Base-by-base conservation (phyloP, 331 rosid genomes). In the Rhamnella rubrinervis region DNA sequence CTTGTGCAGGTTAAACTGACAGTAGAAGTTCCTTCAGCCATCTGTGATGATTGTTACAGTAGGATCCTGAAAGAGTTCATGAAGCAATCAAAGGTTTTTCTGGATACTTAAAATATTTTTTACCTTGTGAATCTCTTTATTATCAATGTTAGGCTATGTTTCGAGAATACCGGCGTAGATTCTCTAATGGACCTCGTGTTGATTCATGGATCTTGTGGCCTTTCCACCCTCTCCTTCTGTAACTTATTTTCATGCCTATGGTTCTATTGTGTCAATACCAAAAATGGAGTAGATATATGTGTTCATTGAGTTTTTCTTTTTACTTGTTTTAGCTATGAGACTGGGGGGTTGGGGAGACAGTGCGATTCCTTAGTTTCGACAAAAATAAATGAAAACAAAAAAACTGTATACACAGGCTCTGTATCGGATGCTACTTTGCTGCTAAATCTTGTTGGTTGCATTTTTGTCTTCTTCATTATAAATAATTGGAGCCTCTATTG, bases 41-140 rank as follows among this genome's bases (percentile, higher is more conserved):
- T 93, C 37, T 91, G 97, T 35, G 82, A 93, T 70, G 97, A 91
- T 71, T 93, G 96, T 78, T 85, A 91, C 90, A 70, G 77, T 38
- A 74, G 67, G 81, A 85, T 87, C 77, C 55, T 93, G 19, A 67
- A 23, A 47, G 97, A 93, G 88, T 87, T 93, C 81, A 85, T 55
- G 80, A 93, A 91, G 85, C 84, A 76, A 53, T 91, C 95, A 25
- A 91, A 87, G 96, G 98, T 93, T 39, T 60, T 74, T 21, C 15
- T 46, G 35, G n/a, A 44, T 40, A 13, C 10, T 16, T 39, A 39
- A 51, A 39, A 18, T 21, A 2, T 46, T 13, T 46, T 46, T 23
- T 64, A 4, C 35, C 37, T 9, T 40, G 51, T 63, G 55, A 41
- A 64, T 10, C 18, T 64, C 37, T 16, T 52, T 64, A 49, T 46